phyloP scores from a whole-genome alignment of 768 basidiomycete species.

The Termitomyces sp. region DNA sequence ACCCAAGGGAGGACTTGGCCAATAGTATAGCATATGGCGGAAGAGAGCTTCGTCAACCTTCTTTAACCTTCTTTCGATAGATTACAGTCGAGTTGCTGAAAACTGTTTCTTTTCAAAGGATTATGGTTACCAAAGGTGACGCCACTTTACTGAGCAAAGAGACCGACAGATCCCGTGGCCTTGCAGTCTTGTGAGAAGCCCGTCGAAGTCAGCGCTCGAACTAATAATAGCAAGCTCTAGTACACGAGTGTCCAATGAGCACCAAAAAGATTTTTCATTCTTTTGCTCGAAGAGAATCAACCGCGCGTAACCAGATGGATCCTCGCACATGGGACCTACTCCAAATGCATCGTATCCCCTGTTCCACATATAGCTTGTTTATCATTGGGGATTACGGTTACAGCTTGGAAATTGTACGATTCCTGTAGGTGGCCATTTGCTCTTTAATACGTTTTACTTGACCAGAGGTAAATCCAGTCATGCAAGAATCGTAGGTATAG shows the following conservation, averaged over 20 bases:
- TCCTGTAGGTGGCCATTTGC: conserved; percentile 17
- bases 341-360: neutral
- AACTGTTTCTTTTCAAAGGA: neutral
- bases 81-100: neutral
- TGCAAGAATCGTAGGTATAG: conserved; percentile 45
- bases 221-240: neutral
- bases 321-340: no score
- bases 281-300: neutral
- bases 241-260: neutral
- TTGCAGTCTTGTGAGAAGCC: neutral
- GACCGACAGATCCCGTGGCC: neutral
- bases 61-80: neutral
- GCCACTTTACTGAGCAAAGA: neutral
- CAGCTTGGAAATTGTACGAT: neutral
- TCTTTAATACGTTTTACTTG: conserved; percentile 33
- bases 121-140: neutral
- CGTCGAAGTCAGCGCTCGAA: neutral
- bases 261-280: neutral
- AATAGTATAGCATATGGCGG: neutral
- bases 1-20: neutral
- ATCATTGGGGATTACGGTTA: no score
- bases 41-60: neutral
- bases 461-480: conserved; percentile 41
- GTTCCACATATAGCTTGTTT: neutral
- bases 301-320: neutral